These are phyloP conservation scores for Gossypium ekmanianum DNA, from an alignment of 345 rosid species.

Conservation along the genomic window DNA sequence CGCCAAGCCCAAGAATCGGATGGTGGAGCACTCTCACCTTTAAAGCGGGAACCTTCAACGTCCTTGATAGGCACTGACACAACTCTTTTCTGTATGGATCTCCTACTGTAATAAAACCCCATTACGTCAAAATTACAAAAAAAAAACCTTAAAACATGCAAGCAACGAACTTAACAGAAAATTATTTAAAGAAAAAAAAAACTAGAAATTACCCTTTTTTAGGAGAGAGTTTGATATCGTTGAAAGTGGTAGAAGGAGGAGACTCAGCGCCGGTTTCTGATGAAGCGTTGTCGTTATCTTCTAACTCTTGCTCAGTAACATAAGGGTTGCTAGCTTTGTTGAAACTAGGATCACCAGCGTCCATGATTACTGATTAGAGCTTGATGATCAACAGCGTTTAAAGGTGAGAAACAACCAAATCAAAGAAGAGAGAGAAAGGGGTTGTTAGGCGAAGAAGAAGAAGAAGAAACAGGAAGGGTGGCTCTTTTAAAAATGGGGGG, in stretches of 20 bases:
- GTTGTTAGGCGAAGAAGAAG: constrained; percentile 11
- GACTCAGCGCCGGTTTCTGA: constrained; percentile 59
- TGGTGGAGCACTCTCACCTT: constrained; percentile 79
- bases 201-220: constrained; percentile 48
- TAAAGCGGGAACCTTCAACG: constrained; percentile 61
- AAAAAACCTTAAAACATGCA: not conserved
- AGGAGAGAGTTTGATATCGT: constrained; percentile 46
- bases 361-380: constrained; percentile 24
- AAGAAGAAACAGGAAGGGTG: constrained; percentile 25
- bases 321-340: constrained; percentile 30
- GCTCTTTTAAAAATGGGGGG: constrained; percentile 32
- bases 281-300: constrained; percentile 40
- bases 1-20: constrained; percentile 99
- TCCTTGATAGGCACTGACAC: constrained; percentile 86
- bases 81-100: constrained; percentile 67
- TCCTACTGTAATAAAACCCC: constrained; percentile 37
- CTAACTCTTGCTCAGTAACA: constrained; percentile 25
- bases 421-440: constrained; percentile 16
- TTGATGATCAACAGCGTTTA: not conserved
- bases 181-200: not conserved
- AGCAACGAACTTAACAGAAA: not conserved
- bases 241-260: constrained; percentile 42
- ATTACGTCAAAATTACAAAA: not conserved
- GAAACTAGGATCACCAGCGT: constrained; percentile 13
- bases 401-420: not conserved